phyloP scores from a whole-genome alignment of 2,329 filamentous ascomycete genomes.

The Lithohypha guttulata region DNA sequence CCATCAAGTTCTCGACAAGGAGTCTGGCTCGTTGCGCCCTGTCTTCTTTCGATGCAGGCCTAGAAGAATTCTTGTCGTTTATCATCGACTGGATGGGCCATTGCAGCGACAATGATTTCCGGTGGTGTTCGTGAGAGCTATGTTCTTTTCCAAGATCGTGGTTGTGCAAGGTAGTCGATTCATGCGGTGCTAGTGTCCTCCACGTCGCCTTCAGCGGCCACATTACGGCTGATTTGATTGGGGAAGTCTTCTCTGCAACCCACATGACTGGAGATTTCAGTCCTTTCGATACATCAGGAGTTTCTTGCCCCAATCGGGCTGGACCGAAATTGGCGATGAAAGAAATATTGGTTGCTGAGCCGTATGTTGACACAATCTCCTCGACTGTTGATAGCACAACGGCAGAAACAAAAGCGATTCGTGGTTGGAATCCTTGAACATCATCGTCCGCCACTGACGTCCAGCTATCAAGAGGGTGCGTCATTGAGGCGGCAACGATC shows the following conservation, averaged over 20 bases:
- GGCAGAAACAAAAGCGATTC: background rate
- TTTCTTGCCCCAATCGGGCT: background rate
- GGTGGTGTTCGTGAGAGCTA: background rate
- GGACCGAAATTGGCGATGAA: slow-evolving; percentile 5
- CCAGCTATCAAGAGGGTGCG: background rate
- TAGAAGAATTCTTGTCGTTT: too few relatives aligned
- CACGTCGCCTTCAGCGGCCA: slow-evolving; percentile 3
- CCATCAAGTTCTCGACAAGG: background rate
- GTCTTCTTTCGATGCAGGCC: too few relatives aligned
- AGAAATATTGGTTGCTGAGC: background rate
- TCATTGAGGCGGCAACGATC: background rate
- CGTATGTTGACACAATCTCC: background rate
- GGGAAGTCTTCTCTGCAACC: slow-evolving; percentile 3
- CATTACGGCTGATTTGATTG: slow-evolving; percentile 1
- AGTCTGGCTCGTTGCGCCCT: too few relatives aligned
- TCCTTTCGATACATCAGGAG: background rate
- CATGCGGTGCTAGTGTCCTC: background rate
- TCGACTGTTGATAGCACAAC: slow-evolving; percentile 1
- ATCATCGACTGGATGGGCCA: too few relatives aligned
- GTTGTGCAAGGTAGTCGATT: background rate
- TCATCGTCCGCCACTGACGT: background rate
- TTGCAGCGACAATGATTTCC: background rate
- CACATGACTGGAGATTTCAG: background rate
- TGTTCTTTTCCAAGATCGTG: background rate
- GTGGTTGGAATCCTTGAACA: background rate